phyloP scores from a whole-genome alignment of 164 flowering plant genomes.

The Aristolochia californica region DNA sequence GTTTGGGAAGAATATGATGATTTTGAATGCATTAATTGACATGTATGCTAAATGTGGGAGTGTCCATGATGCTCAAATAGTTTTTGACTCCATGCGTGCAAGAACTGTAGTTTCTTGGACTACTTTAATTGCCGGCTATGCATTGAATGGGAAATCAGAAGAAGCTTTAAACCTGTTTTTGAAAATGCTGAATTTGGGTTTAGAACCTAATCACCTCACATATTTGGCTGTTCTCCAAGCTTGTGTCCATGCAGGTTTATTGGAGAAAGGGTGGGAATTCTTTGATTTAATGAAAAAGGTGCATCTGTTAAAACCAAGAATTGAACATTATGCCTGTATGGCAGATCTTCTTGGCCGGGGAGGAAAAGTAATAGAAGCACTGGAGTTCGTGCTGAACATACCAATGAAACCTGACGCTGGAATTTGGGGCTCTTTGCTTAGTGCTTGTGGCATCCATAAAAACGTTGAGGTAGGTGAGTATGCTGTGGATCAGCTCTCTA shows the following conservation, averaged over 20 bases:
- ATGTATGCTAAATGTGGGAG: conserved; percentile 68
- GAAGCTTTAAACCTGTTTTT: conserved; percentile 35
- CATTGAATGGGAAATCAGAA: conserved; percentile 35
- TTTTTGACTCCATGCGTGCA: conserved; percentile 29
- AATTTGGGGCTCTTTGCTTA: conserved; percentile 49
- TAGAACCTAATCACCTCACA: conserved; percentile 49
- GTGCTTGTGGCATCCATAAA: conserved; percentile 44
- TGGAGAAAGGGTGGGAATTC: conserved; percentile 40
- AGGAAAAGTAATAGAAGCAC: conserved; percentile 46
- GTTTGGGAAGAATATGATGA: conserved; percentile 20
- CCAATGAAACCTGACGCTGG: conserved; percentile 44
- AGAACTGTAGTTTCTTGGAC: conserved; percentile 55
- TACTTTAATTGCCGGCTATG: conserved; percentile 44
- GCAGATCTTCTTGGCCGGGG: conserved; percentile 56
- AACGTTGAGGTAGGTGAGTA: conserved; percentile 32
- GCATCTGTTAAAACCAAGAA: conserved; percentile 26
- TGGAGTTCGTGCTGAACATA: conserved; percentile 36
- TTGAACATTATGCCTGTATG: conserved; percentile 57
- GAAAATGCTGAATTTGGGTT: conserved; percentile 28
- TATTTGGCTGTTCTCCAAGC: conserved; percentile 57
- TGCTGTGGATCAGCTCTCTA: conserved; percentile 29
- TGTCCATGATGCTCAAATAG: conserved; percentile 26
- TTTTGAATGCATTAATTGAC: conserved; percentile 52
- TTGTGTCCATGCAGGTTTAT: conserved; percentile 43
- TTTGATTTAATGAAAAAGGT: conserved; percentile 35